Evolutionary conservation across 148 eudicot genomes (phyloP).

Genomic region (Spergularia marina): DNA sequence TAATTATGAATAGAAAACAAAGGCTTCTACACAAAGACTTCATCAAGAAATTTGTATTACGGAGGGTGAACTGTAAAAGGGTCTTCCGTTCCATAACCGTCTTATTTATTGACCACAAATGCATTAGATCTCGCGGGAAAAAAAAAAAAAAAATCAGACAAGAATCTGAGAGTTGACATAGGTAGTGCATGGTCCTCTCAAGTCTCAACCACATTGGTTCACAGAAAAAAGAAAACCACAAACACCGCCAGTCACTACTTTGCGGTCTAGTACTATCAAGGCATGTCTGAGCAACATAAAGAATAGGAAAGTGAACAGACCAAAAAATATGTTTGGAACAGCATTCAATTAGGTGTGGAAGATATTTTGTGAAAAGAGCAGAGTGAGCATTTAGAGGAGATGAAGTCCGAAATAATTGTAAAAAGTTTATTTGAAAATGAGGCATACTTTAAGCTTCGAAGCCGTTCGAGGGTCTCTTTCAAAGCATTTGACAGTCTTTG

Average conservation of each 20-base stretch:
- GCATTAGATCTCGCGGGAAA: neutral
- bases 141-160: neutral
- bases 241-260: neutral
- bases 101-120: neutral
- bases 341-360: neutral
- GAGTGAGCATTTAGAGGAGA: neutral
- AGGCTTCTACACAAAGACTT: neutral
- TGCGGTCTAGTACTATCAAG: neutral
- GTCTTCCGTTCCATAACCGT: neutral
- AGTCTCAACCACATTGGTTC: neutral
- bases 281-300: neutral
- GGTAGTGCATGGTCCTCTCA: neutral
- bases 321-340: neutral
- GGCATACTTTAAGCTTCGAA: conserved; percentile 44
- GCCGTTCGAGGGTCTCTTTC: conserved; percentile 56
- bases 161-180: neutral
- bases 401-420: neutral
- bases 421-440: conserved; percentile 2
- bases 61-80: too few species aligned
- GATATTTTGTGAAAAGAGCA: neutral
- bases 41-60: neutral
- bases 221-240: neutral
- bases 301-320: neutral
- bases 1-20: neutral
- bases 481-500: conserved; percentile 60